These are phyloP conservation scores for Fusarium sterilihyphosum DNA, from an alignment of 2,329 filamentous ascomycete species.

Conservation along the genomic window DNA sequence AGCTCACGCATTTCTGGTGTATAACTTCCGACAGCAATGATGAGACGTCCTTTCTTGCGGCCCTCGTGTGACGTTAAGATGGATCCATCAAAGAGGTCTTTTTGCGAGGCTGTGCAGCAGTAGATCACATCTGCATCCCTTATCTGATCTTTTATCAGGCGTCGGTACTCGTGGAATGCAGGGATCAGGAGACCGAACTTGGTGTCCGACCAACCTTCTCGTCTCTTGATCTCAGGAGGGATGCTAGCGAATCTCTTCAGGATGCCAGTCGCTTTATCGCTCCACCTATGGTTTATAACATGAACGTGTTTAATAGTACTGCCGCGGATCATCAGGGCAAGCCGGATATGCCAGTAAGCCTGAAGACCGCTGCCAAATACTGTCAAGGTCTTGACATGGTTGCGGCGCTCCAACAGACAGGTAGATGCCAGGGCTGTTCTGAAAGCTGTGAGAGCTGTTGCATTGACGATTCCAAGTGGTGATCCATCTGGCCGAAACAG, in stretches of 20 bases:
- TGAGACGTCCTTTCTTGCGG: conserved; percentile 74
- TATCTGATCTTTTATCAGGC: conserved; percentile 77
- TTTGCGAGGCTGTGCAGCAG: conserved; percentile 82
- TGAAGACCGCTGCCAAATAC: conserved; percentile 91
- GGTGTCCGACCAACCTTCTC: conserved; percentile 70
- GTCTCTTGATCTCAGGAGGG: conserved; percentile 55
- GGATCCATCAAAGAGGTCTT: conserved; percentile 77
- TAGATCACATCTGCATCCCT: conserved; percentile 82
- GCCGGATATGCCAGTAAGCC: conserved; percentile 92
- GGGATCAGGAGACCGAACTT: conserved; percentile 77
- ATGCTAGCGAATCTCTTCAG: conserved; percentile 60
- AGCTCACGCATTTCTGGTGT: conserved; percentile 83
- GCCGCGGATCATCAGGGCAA: conserved; percentile 79
- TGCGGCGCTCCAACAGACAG: conserved; percentile 71
- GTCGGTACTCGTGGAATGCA: conserved; percentile 72
- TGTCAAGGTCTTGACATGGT: conserved; percentile 76
- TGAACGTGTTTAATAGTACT: conserved; percentile 80
- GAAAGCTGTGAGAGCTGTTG: conserved; percentile 80
- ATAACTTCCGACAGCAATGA: conserved; percentile 77
- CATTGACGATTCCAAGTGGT: conserved; percentile 75
- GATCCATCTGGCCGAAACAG: conserved; percentile 71
- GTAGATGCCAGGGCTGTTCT: conserved; percentile 79
- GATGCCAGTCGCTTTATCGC: conserved; percentile 62
- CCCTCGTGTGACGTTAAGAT: conserved; percentile 79
- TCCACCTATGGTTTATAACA: conserved; percentile 81